These are phyloP conservation scores for Chloris gayana DNA, from an alignment of 176 grass and related monocot genomes.

Conservation along the genomic window DNA sequence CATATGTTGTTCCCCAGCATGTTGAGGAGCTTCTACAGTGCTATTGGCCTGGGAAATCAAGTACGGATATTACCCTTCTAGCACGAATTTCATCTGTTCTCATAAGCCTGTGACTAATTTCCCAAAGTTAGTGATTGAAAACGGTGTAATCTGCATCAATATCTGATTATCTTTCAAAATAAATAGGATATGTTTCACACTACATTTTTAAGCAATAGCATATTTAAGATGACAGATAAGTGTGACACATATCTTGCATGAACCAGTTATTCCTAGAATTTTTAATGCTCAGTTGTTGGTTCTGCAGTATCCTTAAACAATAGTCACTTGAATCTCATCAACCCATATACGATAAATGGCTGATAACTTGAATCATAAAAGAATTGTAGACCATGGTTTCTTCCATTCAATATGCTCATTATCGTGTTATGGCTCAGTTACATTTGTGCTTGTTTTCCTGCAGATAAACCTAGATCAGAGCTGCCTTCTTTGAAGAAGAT, in stretches of 20 bases:
- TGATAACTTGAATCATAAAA: not conserved
- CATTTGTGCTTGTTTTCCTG: slow-evolving; percentile 13
- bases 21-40: slow-evolving; percentile 94
- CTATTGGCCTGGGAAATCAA: slow-evolving; percentile 82
- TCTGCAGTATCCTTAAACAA: not conserved
- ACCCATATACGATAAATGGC: not conserved
- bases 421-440: not conserved
- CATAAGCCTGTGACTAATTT: not conserved
- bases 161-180: not conserved
- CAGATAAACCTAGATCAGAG: slow-evolving; percentile 80
- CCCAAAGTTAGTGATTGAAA: slow-evolving; percentile 6
- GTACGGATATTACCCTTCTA: slow-evolving; percentile 52
- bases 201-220: not conserved
- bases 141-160: not conserved
- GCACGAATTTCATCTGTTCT: not conserved
- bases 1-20: slow-evolving; percentile 83
- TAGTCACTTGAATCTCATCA: not conserved
- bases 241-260: not conserved
- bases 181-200: not conserved
- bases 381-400: not conserved
- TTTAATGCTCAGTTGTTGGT: not conserved
- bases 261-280: not conserved
- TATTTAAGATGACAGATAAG: not conserved
- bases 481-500: slow-evolving; percentile 70
- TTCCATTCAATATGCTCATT: not conserved